phyloP scores from a whole-genome alignment of 108 stramenopile genomes.

The Mediolabrus comicus region DNA sequence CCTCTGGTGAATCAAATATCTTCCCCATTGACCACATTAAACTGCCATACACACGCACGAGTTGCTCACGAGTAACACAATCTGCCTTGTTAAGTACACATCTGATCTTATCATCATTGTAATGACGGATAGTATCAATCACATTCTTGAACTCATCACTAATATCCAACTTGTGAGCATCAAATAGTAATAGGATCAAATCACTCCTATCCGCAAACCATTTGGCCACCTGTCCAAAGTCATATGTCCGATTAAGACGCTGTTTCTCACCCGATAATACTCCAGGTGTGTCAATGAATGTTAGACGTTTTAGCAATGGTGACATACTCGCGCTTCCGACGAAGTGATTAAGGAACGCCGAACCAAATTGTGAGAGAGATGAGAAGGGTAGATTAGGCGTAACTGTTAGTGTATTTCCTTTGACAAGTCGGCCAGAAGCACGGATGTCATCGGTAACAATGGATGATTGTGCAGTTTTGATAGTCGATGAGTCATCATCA shows the following conservation, averaged over 20 bases:
- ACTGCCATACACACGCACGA: slow-evolving; percentile 87
- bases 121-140: slow-evolving; percentile 61
- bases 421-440: slow-evolving; percentile 50
- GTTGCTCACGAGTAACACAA: slow-evolving; percentile 72
- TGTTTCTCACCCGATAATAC: slow-evolving; percentile 91
- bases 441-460: slow-evolving; percentile 31
- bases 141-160: slow-evolving; percentile 81
- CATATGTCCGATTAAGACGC: slow-evolving; percentile 63
- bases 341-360: slow-evolving; percentile 69
- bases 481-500: background rate
- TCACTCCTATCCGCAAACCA: slow-evolving; percentile 86
- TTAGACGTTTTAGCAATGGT: slow-evolving; percentile 61
- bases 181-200: slow-evolving; percentile 79
- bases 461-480: slow-evolving; percentile 2
- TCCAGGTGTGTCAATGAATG: slow-evolving; percentile 86
- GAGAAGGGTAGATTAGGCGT: slow-evolving; percentile 73
- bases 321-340: slow-evolving; percentile 36
- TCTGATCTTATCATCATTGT: slow-evolving; percentile 72
- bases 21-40: slow-evolving; percentile 90
- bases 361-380: slow-evolving; percentile 60
- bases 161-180: slow-evolving; percentile 87
- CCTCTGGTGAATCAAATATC: slow-evolving; percentile 74
- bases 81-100: slow-evolving; percentile 89
- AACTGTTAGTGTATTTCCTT: slow-evolving; percentile 83
- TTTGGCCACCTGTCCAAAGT: slow-evolving; percentile 54